Evolutionary conservation across 139 green algal genomes (phyloP).

Genomic region (Chlamydomonas applanata): DNA sequence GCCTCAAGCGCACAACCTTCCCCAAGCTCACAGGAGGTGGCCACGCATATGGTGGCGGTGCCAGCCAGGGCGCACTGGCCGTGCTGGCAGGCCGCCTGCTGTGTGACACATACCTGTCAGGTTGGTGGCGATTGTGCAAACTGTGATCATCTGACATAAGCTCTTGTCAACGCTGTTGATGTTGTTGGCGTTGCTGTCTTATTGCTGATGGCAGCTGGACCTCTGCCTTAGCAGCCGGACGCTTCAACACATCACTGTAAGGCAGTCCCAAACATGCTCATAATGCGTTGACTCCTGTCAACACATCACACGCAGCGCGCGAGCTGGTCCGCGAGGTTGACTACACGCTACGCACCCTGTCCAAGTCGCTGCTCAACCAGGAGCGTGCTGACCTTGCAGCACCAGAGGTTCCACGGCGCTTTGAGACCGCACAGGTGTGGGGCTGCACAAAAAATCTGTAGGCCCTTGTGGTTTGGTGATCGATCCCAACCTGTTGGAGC

Average conservation of each 20-base stretch:
- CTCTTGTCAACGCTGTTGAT: too few species aligned
- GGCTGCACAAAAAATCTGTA: not conserved
- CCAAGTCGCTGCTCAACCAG: conserved; percentile 76
- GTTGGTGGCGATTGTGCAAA: conserved; percentile 10
- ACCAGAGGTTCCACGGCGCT: conserved; percentile 9
- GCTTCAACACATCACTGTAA: too few species aligned
- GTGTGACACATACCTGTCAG: conserved; percentile 94
- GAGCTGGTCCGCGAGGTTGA: conserved; percentile 93
- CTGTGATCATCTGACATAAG: too few species aligned
- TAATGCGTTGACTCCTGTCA: too few species aligned
- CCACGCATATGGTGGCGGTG: conserved; percentile 82
- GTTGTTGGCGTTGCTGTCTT: too few species aligned
- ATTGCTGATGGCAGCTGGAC: not conserved
- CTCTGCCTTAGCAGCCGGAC: not conserved
- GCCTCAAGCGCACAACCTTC: conserved; percentile 84
- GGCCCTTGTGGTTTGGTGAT: not conserved
- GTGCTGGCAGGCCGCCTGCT: conserved; percentile 51
- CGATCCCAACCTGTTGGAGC: too few species aligned
- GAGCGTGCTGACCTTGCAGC: conserved; percentile 7
- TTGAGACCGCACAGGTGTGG: conserved; percentile 5
- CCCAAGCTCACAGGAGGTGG: conserved; percentile 83
- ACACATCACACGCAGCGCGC: conserved; percentile 62
- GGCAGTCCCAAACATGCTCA: too few species aligned
- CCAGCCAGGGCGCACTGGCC: conserved; percentile 66
- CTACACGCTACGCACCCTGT: conserved; percentile 90